Evolutionary conservation across 257 asterid species (phyloP).

Genomic region (Osmanthus fragrans): DNA sequence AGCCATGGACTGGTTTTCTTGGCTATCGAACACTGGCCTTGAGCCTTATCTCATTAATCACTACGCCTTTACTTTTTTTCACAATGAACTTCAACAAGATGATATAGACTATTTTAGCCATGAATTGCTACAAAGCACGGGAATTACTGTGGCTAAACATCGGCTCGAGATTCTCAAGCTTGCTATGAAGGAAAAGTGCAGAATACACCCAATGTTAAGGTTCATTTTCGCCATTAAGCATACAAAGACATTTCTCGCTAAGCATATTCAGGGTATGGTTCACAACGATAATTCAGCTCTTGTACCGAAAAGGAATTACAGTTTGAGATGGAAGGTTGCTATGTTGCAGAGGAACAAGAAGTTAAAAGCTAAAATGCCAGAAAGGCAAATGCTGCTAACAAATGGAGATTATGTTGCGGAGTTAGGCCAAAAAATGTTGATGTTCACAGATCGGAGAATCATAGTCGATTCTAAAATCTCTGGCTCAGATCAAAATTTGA

Average conservation of each 20-base stretch:
- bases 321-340: constrained; percentile 74
- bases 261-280: constrained; percentile 26
- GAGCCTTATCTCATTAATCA: constrained; percentile 50
- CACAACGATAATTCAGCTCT: constrained; percentile 32
- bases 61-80: constrained; percentile 53
- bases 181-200: constrained; percentile 37
- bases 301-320: constrained; percentile 37
- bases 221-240: constrained; percentile 49
- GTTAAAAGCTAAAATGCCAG: constrained; percentile 25
- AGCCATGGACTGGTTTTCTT: constrained; percentile 72
- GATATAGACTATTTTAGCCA: constrained; percentile 68
- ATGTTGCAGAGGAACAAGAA: constrained; percentile 59
- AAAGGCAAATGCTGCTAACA: constrained; percentile 27
- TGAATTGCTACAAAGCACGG: constrained; percentile 86
- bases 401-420: constrained; percentile 14
- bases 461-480: constrained; percentile 21
- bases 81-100: constrained; percentile 61
- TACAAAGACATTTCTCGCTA: constrained; percentile 47
- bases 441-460: constrained; percentile 59
- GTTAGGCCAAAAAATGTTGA: constrained; percentile 30
- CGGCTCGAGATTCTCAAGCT: constrained; percentile 78
- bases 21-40: constrained; percentile 68
- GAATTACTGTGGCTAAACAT: constrained; percentile 70
- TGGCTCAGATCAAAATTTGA: constrained; percentile 24
- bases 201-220: constrained; percentile 45